Evolutionary conservation across 2,329 filamentous ascomycete species (phyloP), one percentile per base, ranked within the genome.

Genomic region (Verticillium albo-atrum): DNA sequence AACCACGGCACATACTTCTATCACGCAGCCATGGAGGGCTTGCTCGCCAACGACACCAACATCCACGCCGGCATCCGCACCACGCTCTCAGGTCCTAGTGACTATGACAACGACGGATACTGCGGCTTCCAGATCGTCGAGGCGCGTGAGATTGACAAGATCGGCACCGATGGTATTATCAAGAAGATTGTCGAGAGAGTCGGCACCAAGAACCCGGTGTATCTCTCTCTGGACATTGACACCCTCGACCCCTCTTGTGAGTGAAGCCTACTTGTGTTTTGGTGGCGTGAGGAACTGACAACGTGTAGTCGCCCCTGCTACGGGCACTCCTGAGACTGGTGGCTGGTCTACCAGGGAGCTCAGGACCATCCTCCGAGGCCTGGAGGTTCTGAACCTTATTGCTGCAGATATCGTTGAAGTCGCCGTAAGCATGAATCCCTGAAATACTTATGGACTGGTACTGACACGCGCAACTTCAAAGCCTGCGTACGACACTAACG

Each of bases 1-100:
- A 96, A 95, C 76, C 90, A 95, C 75, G 91, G 91, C 50, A 95
- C 91, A 1, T 95, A 95, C 78, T 96, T 96, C 76, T 95, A 89
- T 76, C 90, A 94, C 71, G 91, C 91, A 0, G 77, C 88, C 1
- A 84, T 87, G 74, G 90, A 95, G 71, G 91, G 91, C 3, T 79
- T 95, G 17, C 79, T 96, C 23, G 82, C 82, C 63, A 96, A 95
- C 70, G 89, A 95, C 77, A 89, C 85, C 65, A 94, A 92, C 75
- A 92, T 96, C 74, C 91, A 96, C 71, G 91, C 90, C 17, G 91
- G 91, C 42, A 95, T 96, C 72, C 86, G 91, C 59, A 95, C 91
- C 0, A 95, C 90, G 3, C 79, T 95, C 20, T 89, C 85, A 61
- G 90, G 90, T 0, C 87, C 88, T 1, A 89, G 85, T 20, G 91